A percentile compares a stretch with the other conserved stretches of the same genome.
Conservation (phyloP, 768 basidiomycete genomes). For the Kwoniella mangroviensis region DNA sequence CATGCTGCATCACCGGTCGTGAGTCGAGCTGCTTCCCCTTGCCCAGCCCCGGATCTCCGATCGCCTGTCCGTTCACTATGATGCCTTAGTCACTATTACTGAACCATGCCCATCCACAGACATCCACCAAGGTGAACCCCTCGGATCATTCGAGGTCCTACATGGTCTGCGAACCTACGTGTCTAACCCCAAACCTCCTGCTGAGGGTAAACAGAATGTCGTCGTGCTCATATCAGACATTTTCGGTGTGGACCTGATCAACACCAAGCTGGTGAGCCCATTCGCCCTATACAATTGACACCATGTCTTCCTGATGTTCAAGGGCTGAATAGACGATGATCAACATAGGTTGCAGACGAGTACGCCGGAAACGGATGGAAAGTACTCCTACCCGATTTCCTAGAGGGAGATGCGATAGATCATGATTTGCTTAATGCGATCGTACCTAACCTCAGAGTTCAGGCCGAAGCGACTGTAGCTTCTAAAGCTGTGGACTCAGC, state of each 20-base stretch:
- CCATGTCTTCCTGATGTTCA: background rate
- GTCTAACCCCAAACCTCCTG: slow-evolving; percentile 39
- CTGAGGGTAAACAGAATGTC: slow-evolving; percentile 41
- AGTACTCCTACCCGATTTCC: slow-evolving; percentile 56
- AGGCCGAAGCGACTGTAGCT: slow-evolving; percentile 44
- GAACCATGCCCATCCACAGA: slow-evolving; percentile 29
- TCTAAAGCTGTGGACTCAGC: slow-evolving; percentile 49
- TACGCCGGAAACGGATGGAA: slow-evolving; percentile 57
- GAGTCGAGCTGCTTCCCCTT: slow-evolving; percentile 12
- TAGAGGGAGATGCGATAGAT: slow-evolving; percentile 49
- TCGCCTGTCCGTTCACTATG: too few relatives aligned
- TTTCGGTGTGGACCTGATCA: slow-evolving; percentile 56
- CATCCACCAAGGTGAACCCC: slow-evolving; percentile 56
- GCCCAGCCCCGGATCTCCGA: background rate
- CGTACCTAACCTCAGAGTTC: slow-evolving; percentile 53
- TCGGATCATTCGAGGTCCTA: slow-evolving; percentile 49
- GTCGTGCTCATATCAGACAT: slow-evolving; percentile 57
- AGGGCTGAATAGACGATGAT: too few relatives aligned
- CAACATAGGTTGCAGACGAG: slow-evolving; percentile 50
- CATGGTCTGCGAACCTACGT: slow-evolving; percentile 57
- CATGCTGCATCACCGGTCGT: slow-evolving; percentile 54
- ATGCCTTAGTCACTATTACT: background rate
- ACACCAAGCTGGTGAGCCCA: slow-evolving; percentile 37
- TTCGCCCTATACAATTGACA: background rate
- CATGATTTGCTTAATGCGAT: slow-evolving; percentile 50